phyloP scores from a whole-genome alignment of 1,139 yeast species.

The Kodamaea alishanica region DNA sequence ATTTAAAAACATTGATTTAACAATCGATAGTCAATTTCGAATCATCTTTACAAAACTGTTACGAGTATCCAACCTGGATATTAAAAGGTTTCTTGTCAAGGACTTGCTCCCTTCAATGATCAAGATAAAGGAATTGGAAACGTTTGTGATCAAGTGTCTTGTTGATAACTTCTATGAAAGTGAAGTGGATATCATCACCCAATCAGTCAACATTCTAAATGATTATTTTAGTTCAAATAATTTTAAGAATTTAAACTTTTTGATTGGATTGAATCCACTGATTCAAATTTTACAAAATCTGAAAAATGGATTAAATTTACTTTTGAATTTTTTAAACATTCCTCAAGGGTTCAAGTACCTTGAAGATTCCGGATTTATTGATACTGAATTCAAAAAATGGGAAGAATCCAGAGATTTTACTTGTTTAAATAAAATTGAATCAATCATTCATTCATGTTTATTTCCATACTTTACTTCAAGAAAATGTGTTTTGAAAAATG shows the following conservation, averaged over 20 bases:
- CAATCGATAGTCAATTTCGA: conserved; percentile 63
- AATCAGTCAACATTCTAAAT: conserved; percentile 10
- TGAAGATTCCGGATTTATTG: conserved; percentile 32
- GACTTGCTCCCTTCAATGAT: conserved; percentile 45
- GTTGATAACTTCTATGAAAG: conserved; percentile 72
- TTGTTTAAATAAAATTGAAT: conserved; percentile 25
- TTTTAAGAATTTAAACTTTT: conserved; percentile 17
- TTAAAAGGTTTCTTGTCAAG: conserved; percentile 57
- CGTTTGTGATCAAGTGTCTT: conserved; percentile 46
- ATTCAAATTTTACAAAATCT: conserved; percentile 24
- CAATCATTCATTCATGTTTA: conserved; percentile 19
- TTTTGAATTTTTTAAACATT: conserved; percentile 28
- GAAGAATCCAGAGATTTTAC: conserved; percentile 19
- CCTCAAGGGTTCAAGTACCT: conserved; percentile 38
- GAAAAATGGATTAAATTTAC: conserved; percentile 25
- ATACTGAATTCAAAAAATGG: conserved; percentile 31
- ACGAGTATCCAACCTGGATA: conserved; percentile 48
- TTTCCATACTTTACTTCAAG: conserved; percentile 21
- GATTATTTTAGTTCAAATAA: conserved; percentile 13
- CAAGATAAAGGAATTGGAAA: conserved; percentile 30
- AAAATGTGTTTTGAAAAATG: conserved; percentile 2
- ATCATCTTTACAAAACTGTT: conserved; percentile 64
- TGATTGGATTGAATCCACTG: conserved; percentile 33
- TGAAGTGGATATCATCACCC: conserved; percentile 50
- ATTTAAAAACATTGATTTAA: conserved; percentile 59